Evolutionary conservation across 192 early-diverging fungal genomes (phyloP), one percentile per base, ranked within the genome.

Genomic region (Ambispora gerdemannii): DNA sequence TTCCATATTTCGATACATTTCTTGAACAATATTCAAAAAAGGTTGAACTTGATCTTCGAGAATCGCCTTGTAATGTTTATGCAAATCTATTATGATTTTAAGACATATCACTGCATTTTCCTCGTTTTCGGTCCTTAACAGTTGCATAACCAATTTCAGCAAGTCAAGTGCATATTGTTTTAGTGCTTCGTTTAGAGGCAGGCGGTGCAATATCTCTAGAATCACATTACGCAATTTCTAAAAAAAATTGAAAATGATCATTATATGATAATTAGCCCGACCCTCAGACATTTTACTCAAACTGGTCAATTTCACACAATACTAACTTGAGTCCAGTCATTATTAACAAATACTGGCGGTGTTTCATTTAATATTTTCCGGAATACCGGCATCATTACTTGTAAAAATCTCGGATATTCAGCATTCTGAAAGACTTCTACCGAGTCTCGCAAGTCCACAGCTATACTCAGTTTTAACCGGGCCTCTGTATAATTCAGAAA

Each of bases 11-110:
- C 83, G 71, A 77, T 96, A 99, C 80, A 99, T 96, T 60, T 96
- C 95, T 69, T 87, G 81, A 0, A 97, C 96, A 61, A 96, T 84
- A 31, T 94, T 90, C 28, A 98, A 84, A 66, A 98, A 98, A 4
- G 91, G 87, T 73, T 93, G 87, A 0, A 96, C 91, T 70, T 93
- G 85, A 50, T 89, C 89, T 77, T 97, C 95, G 17, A 98, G 82
- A 17, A 84, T 72, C 50, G 86, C 74, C 50, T 92, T 92, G 72
- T 89, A 96, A 28, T 83, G 85, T 69, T 95, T 92, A 74, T 99
- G 94, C 63, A 99, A 83, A 69, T 99, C 97, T 56, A 95, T 92
- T 60, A 98, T 92, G 38, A 95, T 92, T 74, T 97, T 97, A 25
- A 99, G 80, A 71, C 91, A 90, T 1, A 95, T 82, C 19, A 93